phyloP scores from a whole-genome alignment of 768 basidiomycete genomes.

The Lactarius hengduanensis region DNA sequence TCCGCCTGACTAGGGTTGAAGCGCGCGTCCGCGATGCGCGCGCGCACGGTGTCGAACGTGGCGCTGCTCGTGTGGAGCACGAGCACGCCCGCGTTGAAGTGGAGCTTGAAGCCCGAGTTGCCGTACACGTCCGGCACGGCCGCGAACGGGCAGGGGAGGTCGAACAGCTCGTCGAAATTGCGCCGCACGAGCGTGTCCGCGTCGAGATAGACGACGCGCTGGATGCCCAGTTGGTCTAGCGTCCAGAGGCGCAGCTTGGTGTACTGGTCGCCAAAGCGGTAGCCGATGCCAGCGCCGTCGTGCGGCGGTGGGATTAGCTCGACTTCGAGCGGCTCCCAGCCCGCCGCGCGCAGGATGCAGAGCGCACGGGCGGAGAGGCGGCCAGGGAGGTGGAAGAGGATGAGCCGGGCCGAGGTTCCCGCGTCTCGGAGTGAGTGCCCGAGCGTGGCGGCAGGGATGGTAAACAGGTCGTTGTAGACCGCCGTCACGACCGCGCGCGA shows the following conservation, averaged over 20 bases:
- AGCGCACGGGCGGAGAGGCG: conserved; percentile 41
- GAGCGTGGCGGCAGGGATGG: conserved; percentile 36
- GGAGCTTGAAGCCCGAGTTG: conserved; percentile 37
- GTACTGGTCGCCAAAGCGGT: conserved; percentile 43
- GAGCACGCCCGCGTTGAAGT: conserved; percentile 42
- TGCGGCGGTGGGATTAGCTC: conserved; percentile 41
- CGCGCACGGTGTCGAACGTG: conserved; percentile 35
- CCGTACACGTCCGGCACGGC: conserved; percentile 44
- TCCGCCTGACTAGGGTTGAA: conserved; percentile 42
- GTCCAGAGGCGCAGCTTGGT: conserved; percentile 46
- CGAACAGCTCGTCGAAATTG: conserved; percentile 48
- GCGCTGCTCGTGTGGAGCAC: conserved; percentile 35
- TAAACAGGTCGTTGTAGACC: conserved; percentile 37
- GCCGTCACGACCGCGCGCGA: conserved; percentile 35
- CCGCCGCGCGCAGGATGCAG: conserved; percentile 41
- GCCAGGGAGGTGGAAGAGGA: conserved; percentile 38
- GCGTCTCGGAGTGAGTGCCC: conserved; percentile 36
- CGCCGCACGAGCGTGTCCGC: conserved; percentile 44
- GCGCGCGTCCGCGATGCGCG: conserved; percentile 42
- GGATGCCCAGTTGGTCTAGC: conserved; percentile 36
- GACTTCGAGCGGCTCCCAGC: conserved; percentile 41
- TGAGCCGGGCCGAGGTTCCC: conserved; percentile 36
- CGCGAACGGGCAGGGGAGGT: conserved; percentile 42
- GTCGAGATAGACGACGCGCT: conserved; percentile 41
- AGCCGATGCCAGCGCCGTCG: conserved; percentile 37